A percentile compares a stretch with the other conserved stretches of the same genome.
Conservation (phyloP, 805 yeast species). For the Metschnikowia bowlesiae region DNA sequence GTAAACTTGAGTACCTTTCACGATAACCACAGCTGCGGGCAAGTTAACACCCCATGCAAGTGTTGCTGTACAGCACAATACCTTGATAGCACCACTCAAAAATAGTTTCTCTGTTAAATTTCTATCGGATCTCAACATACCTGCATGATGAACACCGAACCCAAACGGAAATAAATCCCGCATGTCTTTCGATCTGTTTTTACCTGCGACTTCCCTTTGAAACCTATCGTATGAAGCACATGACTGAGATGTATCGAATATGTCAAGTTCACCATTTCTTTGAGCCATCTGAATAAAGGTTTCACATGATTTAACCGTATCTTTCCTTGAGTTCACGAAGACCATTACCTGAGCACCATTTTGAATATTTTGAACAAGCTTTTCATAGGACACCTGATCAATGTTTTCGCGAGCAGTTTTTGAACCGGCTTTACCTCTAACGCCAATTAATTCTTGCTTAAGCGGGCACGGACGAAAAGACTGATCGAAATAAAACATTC, state of each 20-base stretch:
- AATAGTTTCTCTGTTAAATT: conserved; percentile 87
- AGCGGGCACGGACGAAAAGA: conserved; percentile 92
- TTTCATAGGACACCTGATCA: conserved; percentile 73
- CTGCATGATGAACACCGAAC: conserved; percentile 96
- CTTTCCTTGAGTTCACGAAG: conserved; percentile 93
- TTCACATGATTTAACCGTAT: conserved; percentile 79
- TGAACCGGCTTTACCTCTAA: conserved; percentile 78
- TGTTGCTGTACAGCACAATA: conserved; percentile 93
- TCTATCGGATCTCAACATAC: conserved; percentile 88
- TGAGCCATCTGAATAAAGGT: conserved; percentile 66
- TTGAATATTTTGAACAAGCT: conserved; percentile 59
- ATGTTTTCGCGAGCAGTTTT: conserved; percentile 66
- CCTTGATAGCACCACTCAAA: conserved; percentile 77
- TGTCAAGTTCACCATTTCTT: conserved; percentile 48
- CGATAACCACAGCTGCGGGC: conserved; percentile 96
- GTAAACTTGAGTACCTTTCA: conserved; percentile 95
- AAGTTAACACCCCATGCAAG: conserved; percentile 99
- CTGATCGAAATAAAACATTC: conserved; percentile 92
- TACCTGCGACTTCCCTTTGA: conserved; percentile 59
- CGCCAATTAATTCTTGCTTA: conserved; percentile 83
- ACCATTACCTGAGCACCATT: conserved; percentile 91
- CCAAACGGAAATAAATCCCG: conserved; percentile 77
- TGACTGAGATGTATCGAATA: conserved; percentile 55
- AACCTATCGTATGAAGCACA: conserved; percentile 39
- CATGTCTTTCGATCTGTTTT: conserved; percentile 72